Conservation (phyloP, 371 early-diverging fungal genomes). For the Basidiobolus heterosporus region DNA sequence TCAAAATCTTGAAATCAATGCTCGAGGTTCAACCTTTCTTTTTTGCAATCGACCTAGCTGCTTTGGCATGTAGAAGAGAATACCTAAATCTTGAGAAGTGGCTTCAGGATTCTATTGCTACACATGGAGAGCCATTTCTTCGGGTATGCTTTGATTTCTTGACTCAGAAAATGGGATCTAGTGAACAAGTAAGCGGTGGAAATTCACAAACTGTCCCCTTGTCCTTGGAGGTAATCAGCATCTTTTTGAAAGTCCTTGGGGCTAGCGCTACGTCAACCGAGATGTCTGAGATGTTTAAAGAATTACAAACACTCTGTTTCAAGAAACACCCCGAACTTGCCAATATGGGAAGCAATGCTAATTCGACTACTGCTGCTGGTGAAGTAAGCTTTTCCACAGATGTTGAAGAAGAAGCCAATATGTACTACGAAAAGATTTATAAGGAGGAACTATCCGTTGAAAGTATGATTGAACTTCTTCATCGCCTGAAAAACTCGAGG, state of each 20-base stretch:
- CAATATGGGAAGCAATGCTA: constrained; percentile 15
- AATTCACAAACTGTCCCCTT: constrained; percentile 34
- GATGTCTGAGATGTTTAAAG: constrained; percentile 34
- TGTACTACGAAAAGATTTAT: constrained; percentile 61
- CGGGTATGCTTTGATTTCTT: constrained; percentile 64
- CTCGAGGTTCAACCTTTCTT: constrained; percentile 48
- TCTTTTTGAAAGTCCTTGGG: constrained; percentile 50
- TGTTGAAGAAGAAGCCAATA: constrained; percentile 62
- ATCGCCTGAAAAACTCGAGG: constrained; percentile 47
- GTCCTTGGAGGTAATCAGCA: constrained; percentile 44
- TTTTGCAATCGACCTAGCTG: constrained; percentile 72
- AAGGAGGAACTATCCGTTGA: constrained; percentile 52
- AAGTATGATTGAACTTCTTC: constrained; percentile 54
- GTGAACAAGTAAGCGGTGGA: constrained; percentile 20
- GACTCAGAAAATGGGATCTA: constrained; percentile 32
- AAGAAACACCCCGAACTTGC: constrained; percentile 43
- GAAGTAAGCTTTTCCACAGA: constrained; percentile 26
- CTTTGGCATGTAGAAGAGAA: constrained; percentile 64
- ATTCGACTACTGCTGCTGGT: constrained; percentile 8
- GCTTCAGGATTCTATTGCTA: constrained; percentile 53
- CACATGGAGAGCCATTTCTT: constrained; percentile 50
- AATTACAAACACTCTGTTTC: constrained; percentile 33
- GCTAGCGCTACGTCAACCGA: constrained; percentile 37
- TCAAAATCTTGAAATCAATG: constrained; percentile 58
- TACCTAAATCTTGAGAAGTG: constrained; percentile 76